A percentile compares a stretch with the other conserved stretches of the same genome.
Conservation (phyloP, 805 yeast species). For the Barnettozyma salicaria region DNA sequence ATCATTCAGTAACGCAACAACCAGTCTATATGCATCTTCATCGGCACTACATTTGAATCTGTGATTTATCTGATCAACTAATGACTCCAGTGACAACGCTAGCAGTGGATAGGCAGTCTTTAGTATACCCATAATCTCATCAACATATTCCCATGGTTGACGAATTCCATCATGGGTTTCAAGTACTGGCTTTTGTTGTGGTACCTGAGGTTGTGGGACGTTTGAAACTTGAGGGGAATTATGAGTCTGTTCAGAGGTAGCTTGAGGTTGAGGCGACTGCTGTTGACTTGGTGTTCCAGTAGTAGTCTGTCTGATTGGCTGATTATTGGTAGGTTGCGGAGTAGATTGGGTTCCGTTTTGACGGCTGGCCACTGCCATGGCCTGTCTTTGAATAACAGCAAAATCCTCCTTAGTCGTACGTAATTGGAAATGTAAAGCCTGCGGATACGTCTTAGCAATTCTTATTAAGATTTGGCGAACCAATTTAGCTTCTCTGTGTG, state of each 20-base stretch:
- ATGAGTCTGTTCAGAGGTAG: conserved; percentile 5
- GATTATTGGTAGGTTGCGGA: conserved; percentile 11
- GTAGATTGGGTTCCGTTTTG: conserved; percentile 17
- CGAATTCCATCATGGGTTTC: conserved; percentile 29
- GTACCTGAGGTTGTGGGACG: conserved; percentile 4
- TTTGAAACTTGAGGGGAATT: conserved; percentile 9
- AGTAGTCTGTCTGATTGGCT: conserved; percentile 11
- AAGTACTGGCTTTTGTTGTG: conserved; percentile 4
- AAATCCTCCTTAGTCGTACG: conserved; percentile 94
- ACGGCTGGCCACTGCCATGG: conserved; percentile 41
- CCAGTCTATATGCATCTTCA: conserved; percentile 91
- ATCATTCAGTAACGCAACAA: conserved; percentile 87
- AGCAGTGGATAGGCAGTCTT: conserved; percentile 94
- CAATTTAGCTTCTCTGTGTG: conserved; percentile 85
- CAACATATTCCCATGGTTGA: conserved; percentile 91
- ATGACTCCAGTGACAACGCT: conserved; percentile 86
- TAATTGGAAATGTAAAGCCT: conserved; percentile 92
- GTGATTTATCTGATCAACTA: conserved; percentile 92
- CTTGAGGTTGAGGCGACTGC: conserved; percentile 9
- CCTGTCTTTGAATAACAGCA: conserved; percentile 78
- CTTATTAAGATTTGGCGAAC: conserved; percentile 84
- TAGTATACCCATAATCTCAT: conserved; percentile 87
- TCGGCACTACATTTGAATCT: conserved; percentile 91
- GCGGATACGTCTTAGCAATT: conserved; percentile 96
- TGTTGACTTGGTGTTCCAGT: too few species aligned